Evolutionary conservation across 2,329 filamentous ascomycete genomes (phyloP).

Genomic region (Scortechinia acanthostroma): DNA sequence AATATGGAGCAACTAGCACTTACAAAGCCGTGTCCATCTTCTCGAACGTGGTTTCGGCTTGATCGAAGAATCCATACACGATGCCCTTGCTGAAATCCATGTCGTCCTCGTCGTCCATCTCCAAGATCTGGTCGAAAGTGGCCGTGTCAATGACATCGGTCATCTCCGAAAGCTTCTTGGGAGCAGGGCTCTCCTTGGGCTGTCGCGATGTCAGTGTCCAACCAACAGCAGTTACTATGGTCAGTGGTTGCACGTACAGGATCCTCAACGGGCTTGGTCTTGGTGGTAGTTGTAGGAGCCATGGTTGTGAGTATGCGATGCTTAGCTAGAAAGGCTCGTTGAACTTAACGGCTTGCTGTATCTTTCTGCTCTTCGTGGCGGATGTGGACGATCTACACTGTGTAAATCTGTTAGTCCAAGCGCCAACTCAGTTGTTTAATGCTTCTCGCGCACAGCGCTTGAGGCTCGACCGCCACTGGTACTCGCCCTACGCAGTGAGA

Average conservation of each 20-base stretch:
- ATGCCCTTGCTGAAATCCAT: slow-evolving; percentile 60
- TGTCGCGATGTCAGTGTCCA: neutral
- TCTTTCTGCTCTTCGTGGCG: no score
- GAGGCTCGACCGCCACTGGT: no score
- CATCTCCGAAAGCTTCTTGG: neutral
- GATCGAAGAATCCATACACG: slow-evolving; percentile 62
- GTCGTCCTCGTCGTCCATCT: slow-evolving; percentile 63
- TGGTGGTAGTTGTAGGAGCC: neutral
- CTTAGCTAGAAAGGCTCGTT: no score
- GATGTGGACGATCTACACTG: no score
- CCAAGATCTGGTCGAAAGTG: slow-evolving; percentile 66
- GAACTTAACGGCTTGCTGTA: no score
- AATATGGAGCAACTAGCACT: slow-evolving; percentile 16
- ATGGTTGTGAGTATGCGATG: no score
- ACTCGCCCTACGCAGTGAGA: no score
- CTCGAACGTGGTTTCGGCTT: slow-evolving; percentile 53
- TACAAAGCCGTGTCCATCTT: slow-evolving; percentile 59
- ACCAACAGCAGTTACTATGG: no score
- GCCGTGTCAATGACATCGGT: slow-evolving; percentile 45
- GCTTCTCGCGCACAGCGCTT: no score
- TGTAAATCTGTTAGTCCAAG: no score
- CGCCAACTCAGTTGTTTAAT: no score
- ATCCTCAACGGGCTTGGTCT: neutral
- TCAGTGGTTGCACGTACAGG: neutral
- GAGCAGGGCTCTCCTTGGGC: neutral